Base-by-base conservation (phyloP, 345 rosid genomes). In the Pistacia atlantica region DNA sequence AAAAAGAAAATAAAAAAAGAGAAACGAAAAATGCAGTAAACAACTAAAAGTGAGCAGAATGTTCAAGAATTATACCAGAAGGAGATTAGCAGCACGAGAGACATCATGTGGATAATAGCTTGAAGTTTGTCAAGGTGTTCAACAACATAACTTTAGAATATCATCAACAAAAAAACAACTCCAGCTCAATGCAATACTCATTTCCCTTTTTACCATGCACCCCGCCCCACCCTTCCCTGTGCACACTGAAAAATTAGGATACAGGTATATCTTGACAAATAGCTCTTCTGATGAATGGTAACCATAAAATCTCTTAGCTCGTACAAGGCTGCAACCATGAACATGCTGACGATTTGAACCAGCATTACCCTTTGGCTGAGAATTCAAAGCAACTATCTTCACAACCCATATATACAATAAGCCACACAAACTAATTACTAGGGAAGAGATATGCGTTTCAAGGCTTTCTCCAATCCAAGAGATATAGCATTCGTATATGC, bases 241-340 rank as follows among this genome's bases (percentile, higher is more conserved):
- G 4, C 25, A 66, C 46, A 80, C 78, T 14, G 78, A 64, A 78
- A 42, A 25, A 80, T 18, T 37, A 62, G 98, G 99, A 96, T 93
- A 93, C 98, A 96, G 71, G 75, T 90, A 88, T 77, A 96, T 91
- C 88, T 96, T 96, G 82, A 93, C 74, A 88, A 93, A 96, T 20
- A 93, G 88, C 86, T 92, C 98, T 81, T 95, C 99, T 4, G 83
- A 81, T 73, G 94, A 78, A 79, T 92, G 90, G 77, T 90, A 93
- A 59, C 99, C 99, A 84, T 95, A 95, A 84, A 95, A 88, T 79
- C 80, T 90, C 90, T 84, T 92, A 2, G 92, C 99, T 63, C 90
- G 89, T 48, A 96, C 99, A 84, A 92, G 87, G 80, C 87, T 83
- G 84, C 89, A 92, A 62, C 88, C 88, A 89, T 96, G 98, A 55